These are phyloP conservation scores for Guadua angustifolia DNA, from an alignment of 176 grass and related monocot species.

Conservation along the genomic window DNA sequence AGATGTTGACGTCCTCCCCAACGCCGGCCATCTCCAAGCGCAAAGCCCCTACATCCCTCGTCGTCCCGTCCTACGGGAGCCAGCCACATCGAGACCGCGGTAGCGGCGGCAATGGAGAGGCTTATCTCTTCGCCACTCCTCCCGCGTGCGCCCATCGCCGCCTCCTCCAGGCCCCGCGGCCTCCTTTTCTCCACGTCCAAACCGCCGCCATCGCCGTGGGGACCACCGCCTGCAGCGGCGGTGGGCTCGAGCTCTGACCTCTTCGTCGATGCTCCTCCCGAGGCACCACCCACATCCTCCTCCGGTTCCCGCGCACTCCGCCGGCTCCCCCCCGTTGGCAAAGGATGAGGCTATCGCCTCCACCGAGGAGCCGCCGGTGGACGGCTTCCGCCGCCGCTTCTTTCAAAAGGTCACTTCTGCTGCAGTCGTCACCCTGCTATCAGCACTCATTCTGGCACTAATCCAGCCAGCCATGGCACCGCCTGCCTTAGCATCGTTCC, in stretches of 20 bases:
- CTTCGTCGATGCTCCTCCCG: conserved; percentile 39
- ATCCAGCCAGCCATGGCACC: conserved; percentile 48
- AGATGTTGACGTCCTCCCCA: no score
- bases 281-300: neutral
- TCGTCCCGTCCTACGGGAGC: neutral
- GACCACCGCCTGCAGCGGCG: neutral
- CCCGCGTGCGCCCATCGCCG: conserved; percentile 19
- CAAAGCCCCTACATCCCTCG: neutral
- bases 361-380: neutral
- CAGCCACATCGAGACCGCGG: neutral
- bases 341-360: neutral
- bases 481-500: conserved; percentile 58
- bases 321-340: neutral
- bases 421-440: conserved; percentile 4
- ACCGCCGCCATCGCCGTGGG: neutral
- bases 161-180: conserved; percentile 22
- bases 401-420: conserved; percentile 45
- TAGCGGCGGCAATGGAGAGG: conserved; percentile 65
- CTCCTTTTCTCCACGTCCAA: neutral
- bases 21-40: no score
- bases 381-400: neutral
- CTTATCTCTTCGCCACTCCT: conserved; percentile 76
- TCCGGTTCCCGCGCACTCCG: neutral
- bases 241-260: neutral
- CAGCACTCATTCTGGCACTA: conserved; percentile 33